Evolutionary conservation across 2,329 filamentous ascomycete genomes (phyloP).

Genomic region (Colletotrichum sp.): DNA sequence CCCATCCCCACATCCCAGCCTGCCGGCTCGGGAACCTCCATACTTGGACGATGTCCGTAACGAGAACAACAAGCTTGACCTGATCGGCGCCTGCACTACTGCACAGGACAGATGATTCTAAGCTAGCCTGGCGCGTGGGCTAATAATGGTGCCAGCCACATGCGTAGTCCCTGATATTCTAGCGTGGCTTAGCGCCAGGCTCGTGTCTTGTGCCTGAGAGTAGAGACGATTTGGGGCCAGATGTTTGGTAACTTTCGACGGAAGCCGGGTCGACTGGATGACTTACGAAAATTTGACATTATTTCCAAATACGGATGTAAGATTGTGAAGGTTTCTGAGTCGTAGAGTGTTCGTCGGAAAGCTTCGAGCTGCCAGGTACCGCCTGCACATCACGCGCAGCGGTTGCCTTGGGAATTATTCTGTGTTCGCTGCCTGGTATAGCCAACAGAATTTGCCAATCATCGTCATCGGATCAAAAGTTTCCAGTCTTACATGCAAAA

Average conservation of each 20-base stretch:
- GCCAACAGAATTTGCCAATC: neutral
- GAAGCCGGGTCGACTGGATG: neutral
- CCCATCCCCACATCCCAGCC: neutral
- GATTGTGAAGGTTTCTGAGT: neutral
- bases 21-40: neutral
- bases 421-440: neutral
- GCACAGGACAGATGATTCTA: neutral
- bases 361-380: neutral
- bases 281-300: neutral
- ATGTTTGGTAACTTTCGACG: neutral
- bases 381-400: neutral
- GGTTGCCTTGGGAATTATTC: neutral
- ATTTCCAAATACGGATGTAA: neutral
- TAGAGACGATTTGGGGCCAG: neutral
- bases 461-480: neutral
- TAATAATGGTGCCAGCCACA: conserved; percentile 1
- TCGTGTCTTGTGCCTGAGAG: neutral
- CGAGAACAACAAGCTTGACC: neutral
- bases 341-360: neutral
- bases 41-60: neutral
- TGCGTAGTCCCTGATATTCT: neutral
- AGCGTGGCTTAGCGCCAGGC: neutral
- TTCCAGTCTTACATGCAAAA: neutral
- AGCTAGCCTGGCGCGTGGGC: neutral
- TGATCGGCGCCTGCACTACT: neutral